phyloP scores from a whole-genome alignment of 371 early-diverging fungal species.

The Caulochytrium protostelioides region DNA sequence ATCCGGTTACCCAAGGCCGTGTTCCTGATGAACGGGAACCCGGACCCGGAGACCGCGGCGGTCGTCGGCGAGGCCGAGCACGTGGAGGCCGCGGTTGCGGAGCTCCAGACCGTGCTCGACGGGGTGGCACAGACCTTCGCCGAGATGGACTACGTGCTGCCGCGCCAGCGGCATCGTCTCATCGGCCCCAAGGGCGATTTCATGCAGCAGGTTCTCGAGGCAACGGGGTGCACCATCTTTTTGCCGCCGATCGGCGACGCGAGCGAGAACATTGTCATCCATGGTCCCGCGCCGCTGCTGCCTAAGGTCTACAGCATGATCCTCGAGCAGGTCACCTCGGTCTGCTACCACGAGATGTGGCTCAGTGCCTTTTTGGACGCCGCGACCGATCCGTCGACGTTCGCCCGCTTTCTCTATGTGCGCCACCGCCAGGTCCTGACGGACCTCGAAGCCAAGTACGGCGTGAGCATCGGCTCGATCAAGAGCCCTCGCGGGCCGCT shows the following conservation, averaged over 20 bases:
- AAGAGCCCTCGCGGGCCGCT: background rate
- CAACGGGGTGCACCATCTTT: constrained; percentile 61
- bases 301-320: constrained; percentile 44
- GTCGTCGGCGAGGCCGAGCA: constrained; percentile 45
- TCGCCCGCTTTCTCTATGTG: constrained; percentile 15
- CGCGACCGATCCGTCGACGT: constrained; percentile 9
- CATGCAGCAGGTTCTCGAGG: constrained; percentile 52
- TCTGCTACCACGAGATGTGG: background rate
- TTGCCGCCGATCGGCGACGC: constrained; percentile 44
- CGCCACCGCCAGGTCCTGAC: constrained; percentile 16
- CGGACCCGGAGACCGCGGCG: constrained; percentile 8
- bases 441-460: constrained; percentile 16
- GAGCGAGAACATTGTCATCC: constrained; percentile 51
- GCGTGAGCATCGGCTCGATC: too few relatives aligned
- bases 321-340: constrained; percentile 45
- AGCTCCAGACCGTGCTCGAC: constrained; percentile 30
- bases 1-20: constrained; percentile 56
- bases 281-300: constrained; percentile 50
- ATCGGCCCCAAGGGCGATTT: constrained; percentile 57
- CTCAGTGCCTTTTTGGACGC: constrained; percentile 2
- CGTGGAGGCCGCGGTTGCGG: constrained; percentile 37
- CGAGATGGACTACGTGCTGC: too few relatives aligned
- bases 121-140: constrained; percentile 37
- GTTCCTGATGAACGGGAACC: constrained; percentile 16
- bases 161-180: constrained; percentile 73